These are phyloP conservation scores for Entonaema liquescens DNA, from an alignment of 495 filamentous ascomycete species.

Conservation along the genomic window DNA sequence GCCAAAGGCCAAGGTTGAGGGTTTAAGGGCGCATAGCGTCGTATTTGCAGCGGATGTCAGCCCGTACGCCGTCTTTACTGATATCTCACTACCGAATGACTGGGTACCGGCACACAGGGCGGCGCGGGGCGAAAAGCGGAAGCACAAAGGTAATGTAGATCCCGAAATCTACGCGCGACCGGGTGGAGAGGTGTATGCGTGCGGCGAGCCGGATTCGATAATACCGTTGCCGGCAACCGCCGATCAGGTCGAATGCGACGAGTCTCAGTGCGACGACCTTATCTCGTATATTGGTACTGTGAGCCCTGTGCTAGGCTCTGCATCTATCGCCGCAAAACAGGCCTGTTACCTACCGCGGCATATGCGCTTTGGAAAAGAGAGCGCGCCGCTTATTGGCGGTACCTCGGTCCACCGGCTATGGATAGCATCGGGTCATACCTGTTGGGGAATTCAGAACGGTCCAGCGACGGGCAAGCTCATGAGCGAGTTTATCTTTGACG, in stretches of 20 bases:
- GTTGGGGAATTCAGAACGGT: slow-evolving; percentile 98
- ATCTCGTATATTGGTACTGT: slow-evolving; percentile 81
- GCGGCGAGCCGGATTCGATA: slow-evolving; percentile 82
- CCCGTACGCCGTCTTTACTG: slow-evolving; percentile 89
- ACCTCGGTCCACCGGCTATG: slow-evolving; percentile 79
- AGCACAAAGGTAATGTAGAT: slow-evolving; percentile 68
- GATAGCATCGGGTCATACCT: slow-evolving; percentile 91
- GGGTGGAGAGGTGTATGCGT: slow-evolving; percentile 89
- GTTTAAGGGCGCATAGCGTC: slow-evolving; percentile 88
- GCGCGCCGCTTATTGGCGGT: slow-evolving; percentile 78
- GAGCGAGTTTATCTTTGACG: slow-evolving; percentile 85
- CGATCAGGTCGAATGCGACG: slow-evolving; percentile 80
- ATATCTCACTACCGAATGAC: slow-evolving; percentile 77
- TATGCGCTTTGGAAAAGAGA: slow-evolving; percentile 63
- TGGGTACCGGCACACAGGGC: slow-evolving; percentile 56
- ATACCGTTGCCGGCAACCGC: slow-evolving; percentile 80
- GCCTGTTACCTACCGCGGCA: slow-evolving; percentile 93
- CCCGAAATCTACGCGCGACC: slow-evolving; percentile 96
- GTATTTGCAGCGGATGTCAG: slow-evolving; percentile 83
- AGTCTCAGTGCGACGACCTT: slow-evolving; percentile 83
- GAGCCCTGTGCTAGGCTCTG: slow-evolving; percentile 77
- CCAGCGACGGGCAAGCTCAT: slow-evolving; percentile 91
- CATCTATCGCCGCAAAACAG: slow-evolving; percentile 81
- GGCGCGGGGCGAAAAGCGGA: slow-evolving; percentile 59
- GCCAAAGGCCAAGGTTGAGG: slow-evolving; percentile 79